Base-by-base conservation (phyloP, 2,329 filamentous ascomycete genomes). In the Cordyceps fumosorosea region DNA sequence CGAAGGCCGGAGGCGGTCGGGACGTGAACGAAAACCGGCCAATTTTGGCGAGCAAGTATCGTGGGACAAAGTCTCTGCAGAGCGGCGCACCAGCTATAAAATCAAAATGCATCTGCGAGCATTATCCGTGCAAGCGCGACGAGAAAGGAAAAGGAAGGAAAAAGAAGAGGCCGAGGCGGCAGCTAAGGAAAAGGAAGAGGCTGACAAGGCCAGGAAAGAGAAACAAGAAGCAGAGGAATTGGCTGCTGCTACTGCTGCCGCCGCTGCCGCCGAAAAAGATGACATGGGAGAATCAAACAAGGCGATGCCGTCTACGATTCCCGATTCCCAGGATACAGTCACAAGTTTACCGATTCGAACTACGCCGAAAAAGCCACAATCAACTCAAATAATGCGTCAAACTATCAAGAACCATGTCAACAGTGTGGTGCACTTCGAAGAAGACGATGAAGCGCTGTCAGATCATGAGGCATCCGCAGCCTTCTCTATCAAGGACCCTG, bases 21-120 rank as follows among this genome's bases (percentile, higher is more conserved):
- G 68, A 6, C 68, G 72, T 40, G 66, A 64, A 16, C 68, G 69
- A 32, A 74, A 69, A 50, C 68, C 70, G 60, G 66, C 65, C 18
- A 69, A 71, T 44, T 72, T 71, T 44, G 64, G 69, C 62, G 70
- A 69, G 42, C 72, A 71, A 53, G 65, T 73, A 14, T 68, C 71
- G 7, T 72, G 72, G 72, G 48, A 63, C 3, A 66, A 72, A 14
- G 64, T 32, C 62, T 64, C 26, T 56, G 64, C 56, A n/a, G 52
- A 62, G 54, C 47, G 51, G 16, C 45, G 56, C n/a, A 59, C 57
- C 2, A 57, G 51, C 29, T 56, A 59, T 18, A 66, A 54, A 54
- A 64, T 60, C 10, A 63, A 48, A 6, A 63, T 57, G 62, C 45
- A 59, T 44, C n/a, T 63, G 11, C 51, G 56, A 24, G 56, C 56